Percentiles rank a stretch among this genome's conserved stretches.
These are phyloP conservation scores for Ogataea neopini DNA, from an alignment of 805 yeast species.

Conservation along the genomic window DNA sequence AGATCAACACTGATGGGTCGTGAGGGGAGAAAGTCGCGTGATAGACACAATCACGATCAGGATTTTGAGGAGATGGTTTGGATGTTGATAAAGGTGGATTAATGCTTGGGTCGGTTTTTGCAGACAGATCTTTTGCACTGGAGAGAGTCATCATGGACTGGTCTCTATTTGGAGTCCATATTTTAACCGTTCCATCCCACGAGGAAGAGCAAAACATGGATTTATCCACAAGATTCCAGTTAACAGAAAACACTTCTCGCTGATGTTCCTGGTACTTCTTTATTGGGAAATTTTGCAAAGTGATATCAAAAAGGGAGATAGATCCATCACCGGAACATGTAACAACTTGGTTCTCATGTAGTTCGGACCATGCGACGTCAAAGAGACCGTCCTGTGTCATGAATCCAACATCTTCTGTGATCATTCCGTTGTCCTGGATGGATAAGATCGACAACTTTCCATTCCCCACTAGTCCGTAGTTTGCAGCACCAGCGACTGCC, in stretches of 20 bases:
- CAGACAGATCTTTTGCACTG: slow-evolving; percentile 30
- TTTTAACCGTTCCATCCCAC: slow-evolving; percentile 89
- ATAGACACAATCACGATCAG: slow-evolving; percentile 63
- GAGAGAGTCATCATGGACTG: slow-evolving; percentile 59
- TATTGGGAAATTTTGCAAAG: slow-evolving; percentile 67
- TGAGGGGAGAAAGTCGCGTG: slow-evolving; percentile 84
- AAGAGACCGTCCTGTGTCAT: slow-evolving; percentile 94
- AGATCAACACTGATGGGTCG: slow-evolving; percentile 65
- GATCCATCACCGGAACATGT: slow-evolving; percentile 92
- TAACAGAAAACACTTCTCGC: slow-evolving; percentile 38
- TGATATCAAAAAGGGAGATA: slow-evolving; percentile 75
- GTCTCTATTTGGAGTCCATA: slow-evolving; percentile 69
- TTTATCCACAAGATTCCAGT: slow-evolving; percentile 45
- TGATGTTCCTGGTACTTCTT: slow-evolving; percentile 76
- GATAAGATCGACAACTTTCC: slow-evolving; percentile 76
- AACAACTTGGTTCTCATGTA: slow-evolving; percentile 81
- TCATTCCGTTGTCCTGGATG: slow-evolving; percentile 65
- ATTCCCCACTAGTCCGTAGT: slow-evolving; percentile 92
- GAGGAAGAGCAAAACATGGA: slow-evolving; percentile 71
- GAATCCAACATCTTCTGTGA: slow-evolving; percentile 56
- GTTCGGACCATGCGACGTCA: slow-evolving; percentile 87
- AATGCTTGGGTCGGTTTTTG: slow-evolving; percentile 14
- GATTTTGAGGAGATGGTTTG: slow-evolving; percentile 35
- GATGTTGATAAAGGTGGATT: slow-evolving; percentile 39
- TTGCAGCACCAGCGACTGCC: slow-evolving; percentile 89